Conservation (phyloP, 192 early-diverging fungal species). For the Chytriomyces confervae region DNA sequence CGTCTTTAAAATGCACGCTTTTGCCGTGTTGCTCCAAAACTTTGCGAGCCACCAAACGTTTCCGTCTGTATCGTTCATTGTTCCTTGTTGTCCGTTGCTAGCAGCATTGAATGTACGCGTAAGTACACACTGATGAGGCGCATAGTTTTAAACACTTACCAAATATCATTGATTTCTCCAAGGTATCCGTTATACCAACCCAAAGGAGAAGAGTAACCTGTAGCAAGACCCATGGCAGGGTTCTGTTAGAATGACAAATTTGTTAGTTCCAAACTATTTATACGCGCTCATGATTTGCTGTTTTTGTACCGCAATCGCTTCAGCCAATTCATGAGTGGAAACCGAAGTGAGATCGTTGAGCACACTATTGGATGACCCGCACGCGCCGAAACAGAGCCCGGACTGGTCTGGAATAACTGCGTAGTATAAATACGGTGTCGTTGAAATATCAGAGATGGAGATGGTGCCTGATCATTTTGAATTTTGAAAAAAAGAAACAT, state of each 20-base stretch:
- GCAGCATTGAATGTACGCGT: no score
- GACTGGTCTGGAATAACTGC: conserved; percentile 46
- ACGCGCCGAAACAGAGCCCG: conserved; percentile 26
- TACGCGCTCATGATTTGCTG: no score
- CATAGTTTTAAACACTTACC: not conserved
- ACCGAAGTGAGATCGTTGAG: conserved; percentile 39
- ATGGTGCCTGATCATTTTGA: not conserved
- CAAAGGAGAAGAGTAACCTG: conserved; percentile 28
- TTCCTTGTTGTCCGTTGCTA: not conserved
- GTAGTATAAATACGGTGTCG: conserved; percentile 36
- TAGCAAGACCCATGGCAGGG: conserved; percentile 32
- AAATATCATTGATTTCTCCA: conserved; percentile 45
- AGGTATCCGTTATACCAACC: conserved; percentile 42
- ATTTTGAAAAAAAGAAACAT: not conserved
- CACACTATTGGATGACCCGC: conserved; percentile 8
- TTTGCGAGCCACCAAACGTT: conserved; percentile 17
- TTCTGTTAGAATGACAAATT: not conserved
- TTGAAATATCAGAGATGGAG: not conserved
- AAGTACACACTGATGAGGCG: not conserved
- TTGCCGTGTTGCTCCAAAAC: conserved; percentile 3
- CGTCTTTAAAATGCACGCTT: not conserved
- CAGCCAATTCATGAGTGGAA: conserved; percentile 44
- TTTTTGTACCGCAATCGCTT: conserved; percentile 23
- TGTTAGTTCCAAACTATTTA: no score
- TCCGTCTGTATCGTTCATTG: conserved; percentile 14